Conservation (phyloP, 2,329 filamentous ascomycete species). For the Trichoderma cornu-damae region DNA sequence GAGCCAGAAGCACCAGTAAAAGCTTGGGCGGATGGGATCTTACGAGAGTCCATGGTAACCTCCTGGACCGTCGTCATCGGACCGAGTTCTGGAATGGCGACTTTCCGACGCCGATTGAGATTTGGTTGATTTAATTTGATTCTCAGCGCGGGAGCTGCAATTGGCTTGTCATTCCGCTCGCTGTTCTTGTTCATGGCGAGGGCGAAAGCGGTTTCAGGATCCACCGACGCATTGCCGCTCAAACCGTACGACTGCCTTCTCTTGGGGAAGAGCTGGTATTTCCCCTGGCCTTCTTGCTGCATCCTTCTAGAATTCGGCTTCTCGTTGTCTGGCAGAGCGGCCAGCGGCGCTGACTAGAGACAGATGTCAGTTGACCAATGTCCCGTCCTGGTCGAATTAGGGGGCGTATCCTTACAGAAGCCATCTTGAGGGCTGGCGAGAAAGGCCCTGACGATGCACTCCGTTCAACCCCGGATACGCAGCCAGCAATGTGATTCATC, state of each 20-base stretch:
- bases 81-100: constrained; percentile 59
- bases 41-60: constrained; percentile 64
- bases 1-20: neutral
- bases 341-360: constrained; percentile 24
- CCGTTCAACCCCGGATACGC: constrained; percentile 47
- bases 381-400: no score
- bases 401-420: constrained; percentile 37
- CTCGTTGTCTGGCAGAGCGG: constrained; percentile 33
- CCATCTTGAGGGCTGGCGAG: constrained; percentile 42
- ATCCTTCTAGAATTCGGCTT: constrained; percentile 55
- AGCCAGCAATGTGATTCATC: constrained; percentile 61
- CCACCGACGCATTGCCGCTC: constrained; percentile 41
- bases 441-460: constrained; percentile 49
- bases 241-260: constrained; percentile 43
- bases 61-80: constrained; percentile 67
- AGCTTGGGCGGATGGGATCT: constrained; percentile 30
- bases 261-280: constrained; percentile 58
- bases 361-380: neutral
- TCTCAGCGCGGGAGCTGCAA: constrained; percentile 39
- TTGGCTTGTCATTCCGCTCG: constrained; percentile 39
- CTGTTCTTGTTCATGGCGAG: constrained; percentile 38
- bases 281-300: constrained; percentile 48
- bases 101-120: constrained; percentile 54
- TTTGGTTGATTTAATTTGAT: constrained; percentile 55
- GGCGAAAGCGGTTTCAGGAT: constrained; percentile 47